Conservation (phyloP, 345 rosid species). For the Gynandropsis gynandra region DNA sequence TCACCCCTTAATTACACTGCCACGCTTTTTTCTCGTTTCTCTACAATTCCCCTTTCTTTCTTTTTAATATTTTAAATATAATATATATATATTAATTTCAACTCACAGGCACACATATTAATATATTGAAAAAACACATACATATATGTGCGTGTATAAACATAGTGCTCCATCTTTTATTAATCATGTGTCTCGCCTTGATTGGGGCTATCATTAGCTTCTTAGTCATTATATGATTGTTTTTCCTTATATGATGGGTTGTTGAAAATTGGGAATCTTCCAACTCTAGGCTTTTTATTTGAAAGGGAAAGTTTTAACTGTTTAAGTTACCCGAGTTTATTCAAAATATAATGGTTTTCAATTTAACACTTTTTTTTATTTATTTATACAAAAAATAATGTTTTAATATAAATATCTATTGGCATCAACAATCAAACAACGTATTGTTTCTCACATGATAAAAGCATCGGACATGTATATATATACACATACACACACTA, state of each 20-base stretch:
- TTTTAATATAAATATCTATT: no score
- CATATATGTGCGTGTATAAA: slow-evolving; percentile 14
- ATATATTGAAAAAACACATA: no score
- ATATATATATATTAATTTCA: slow-evolving; percentile 11
- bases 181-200: slow-evolving; percentile 1
- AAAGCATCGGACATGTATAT: slow-evolving; percentile 15
- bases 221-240: slow-evolving; percentile 30
- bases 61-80: slow-evolving; percentile 23
- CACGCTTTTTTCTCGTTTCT: slow-evolving; percentile 35
- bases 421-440: not conserved
- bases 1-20: slow-evolving; percentile 44
- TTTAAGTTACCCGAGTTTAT: not conserved
- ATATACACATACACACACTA: slow-evolving; percentile 24
- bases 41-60: slow-evolving; percentile 44
- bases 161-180: slow-evolving; percentile 26
- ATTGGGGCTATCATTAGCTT: slow-evolving; percentile 27
- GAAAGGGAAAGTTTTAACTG: slow-evolving; percentile 22
- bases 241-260: not conserved
- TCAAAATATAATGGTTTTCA: no score
- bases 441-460: slow-evolving; percentile 4
- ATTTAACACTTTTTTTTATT: no score
- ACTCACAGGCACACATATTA: not conserved
- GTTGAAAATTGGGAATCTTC: slow-evolving; percentile 23
- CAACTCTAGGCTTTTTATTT: slow-evolving; percentile 25
- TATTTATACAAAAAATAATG: no score